Base-by-base conservation (phyloP, 257 asterid species). In the Ilex aquifolium region DNA sequence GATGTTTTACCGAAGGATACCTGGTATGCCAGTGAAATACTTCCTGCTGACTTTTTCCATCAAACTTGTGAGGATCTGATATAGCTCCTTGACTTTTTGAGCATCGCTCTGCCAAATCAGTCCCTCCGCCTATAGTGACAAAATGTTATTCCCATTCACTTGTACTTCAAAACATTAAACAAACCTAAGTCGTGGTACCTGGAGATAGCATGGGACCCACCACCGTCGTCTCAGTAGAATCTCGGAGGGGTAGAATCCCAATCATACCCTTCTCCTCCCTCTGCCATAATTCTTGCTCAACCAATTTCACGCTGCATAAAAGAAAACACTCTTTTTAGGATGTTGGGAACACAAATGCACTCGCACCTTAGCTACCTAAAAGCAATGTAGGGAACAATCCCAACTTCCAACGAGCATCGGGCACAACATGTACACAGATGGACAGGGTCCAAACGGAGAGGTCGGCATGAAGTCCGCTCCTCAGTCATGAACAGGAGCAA, bases 201-300 rank as follows among this genome's bases (percentile, higher is more conserved):
- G 86, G 63, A 57, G 90, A 69, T 60, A 72, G 56, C 32, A 69
- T 30, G 56, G 95, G 58, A 63, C 77, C 85, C 13, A 76, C 75
- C 17, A 82, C 57, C 2, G 86, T 62, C 50, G 81, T 66, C 78
- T 79, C 97, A 2, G 82, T 87, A 51, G 92, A 84, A 78, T 93
- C 97, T 55, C 95, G 87, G 40, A 93, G 95, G 1, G 97, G 99
- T 57, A 93, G 82, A 78, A 93, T 86, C 61, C 99, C 99, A 59
- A 90, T 90, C 31, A 93, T 68, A 31, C 99, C 99, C 78, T 90
- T 90, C 79, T 87, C 99, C 67, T 93, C 99, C 78, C 99, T 87
- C 87, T 93, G 97, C 97, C 99, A 93, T 66, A 93, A 71, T 73
- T 93, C 99, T 71, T 93, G 99, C 70, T 93, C 97, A 55, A 93